Base-by-base conservation (phyloP, 164 flowering plant genomes). In the Sextonia rubra region DNA sequence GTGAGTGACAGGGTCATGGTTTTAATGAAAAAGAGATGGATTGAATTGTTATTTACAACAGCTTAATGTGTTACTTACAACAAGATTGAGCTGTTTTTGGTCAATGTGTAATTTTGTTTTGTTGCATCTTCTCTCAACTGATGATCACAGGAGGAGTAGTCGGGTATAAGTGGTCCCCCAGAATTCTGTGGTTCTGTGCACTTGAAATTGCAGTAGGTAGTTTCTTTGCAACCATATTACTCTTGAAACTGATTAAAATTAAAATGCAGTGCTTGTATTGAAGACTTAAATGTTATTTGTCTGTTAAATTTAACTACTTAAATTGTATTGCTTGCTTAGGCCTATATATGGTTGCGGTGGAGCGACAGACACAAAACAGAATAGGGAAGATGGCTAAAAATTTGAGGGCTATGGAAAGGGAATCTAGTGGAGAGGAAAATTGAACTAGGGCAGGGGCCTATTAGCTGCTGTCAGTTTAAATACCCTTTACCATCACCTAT, bases 161-260 rank as follows among this genome's bases (percentile, higher is more conserved):
- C 70, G 83, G 83, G 55, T 97, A 94, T 80, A 92, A 87, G 83
- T 94, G 98, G 98, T 89, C 97, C 47, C 76, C 72, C 77, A 86
- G 95, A 79, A 60, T 91, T 72, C 90, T 92, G 55, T 92, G 98
- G 97, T 47, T 77, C 37, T 86, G 89, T 78, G 92, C 97, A 47
- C 55, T 94, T 77, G 97, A 97, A 75, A 94, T 91, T 81, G 97
- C 89, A n/a, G 30, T 85, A 71, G 82, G 97, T 92, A 60, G 27
- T 22, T 70, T 70, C 3, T 68, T 15, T 47, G 30, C 5, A 8
- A 47, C 23, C 20, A 12, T 47, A 22, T 23, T 60, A n/a, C 62
- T n/a, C 2, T 60, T 22, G 58, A 52, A 60, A 8, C 23, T 18
- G n/a, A n/a, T 60, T 60, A 60, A 12, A 3, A 29, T 18, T 52